Percentiles rank a stretch among this genome's conserved stretches.
Evolutionary conservation across 73 alveolate genomes (phyloP).

Genomic region (Symbiodinium natans): DNA sequence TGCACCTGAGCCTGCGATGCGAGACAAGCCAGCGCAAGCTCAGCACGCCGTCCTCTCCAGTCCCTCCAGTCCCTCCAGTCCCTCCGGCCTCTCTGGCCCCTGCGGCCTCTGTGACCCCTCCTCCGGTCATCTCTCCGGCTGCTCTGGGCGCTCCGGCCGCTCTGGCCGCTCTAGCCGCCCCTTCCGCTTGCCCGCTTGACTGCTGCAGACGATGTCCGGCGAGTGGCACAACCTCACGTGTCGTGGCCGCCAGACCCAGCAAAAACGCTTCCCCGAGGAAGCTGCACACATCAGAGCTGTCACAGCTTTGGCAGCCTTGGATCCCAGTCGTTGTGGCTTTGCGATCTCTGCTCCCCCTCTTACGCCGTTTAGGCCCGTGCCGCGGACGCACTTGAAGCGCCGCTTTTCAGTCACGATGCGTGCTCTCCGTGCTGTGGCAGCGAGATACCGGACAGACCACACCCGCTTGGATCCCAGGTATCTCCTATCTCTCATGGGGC

Average conservation of each 20-base stretch:
- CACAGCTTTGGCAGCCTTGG: slow-evolving; percentile 13
- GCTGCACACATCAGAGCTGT: no score
- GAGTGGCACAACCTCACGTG: no score
- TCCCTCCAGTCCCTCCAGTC: background rate
- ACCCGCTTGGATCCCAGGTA: background rate
- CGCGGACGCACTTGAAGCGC: no score
- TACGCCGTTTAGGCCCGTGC: no score
- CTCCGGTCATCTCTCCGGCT: background rate
- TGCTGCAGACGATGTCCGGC: no score
- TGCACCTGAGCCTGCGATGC: slow-evolving; percentile 55
- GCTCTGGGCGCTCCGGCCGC: background rate
- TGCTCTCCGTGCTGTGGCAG: no score
- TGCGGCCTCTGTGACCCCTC: background rate
- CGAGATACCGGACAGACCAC: background rate
- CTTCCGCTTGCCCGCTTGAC: no score
- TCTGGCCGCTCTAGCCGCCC: no score
- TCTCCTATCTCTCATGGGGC: background rate
- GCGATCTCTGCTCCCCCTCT: background rate
- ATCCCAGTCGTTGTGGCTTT: background rate
- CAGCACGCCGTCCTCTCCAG: background rate
- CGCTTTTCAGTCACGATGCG: no score
- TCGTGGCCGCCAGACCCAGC: no score
- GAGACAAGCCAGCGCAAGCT: slow-evolving; percentile 17
- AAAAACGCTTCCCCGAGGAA: background rate
- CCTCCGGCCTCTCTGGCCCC: background rate